These are phyloP conservation scores for Zygnema circumcarinatum DNA, from an alignment of 139 green algal genomes.

Conservation along the genomic window DNA sequence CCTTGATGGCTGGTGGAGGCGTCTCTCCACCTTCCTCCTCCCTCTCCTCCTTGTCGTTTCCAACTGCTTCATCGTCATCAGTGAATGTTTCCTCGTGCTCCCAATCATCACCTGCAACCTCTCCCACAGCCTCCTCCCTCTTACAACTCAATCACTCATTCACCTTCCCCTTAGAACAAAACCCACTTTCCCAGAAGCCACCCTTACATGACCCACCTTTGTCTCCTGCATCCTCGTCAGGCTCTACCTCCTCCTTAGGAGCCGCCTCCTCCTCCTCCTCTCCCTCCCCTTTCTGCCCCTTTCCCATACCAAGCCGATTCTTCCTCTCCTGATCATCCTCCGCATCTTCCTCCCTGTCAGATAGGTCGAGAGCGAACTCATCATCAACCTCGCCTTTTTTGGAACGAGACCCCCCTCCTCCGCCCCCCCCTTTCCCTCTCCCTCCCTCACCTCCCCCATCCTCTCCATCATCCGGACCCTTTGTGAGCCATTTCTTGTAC, in stretches of 20 bases:
- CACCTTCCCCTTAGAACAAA: neutral
- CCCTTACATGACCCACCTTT: slow-evolving; percentile 11
- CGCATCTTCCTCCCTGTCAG: slow-evolving; percentile 8
- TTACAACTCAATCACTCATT: neutral
- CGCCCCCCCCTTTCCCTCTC: neutral
- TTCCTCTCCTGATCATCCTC: slow-evolving; percentile 3
- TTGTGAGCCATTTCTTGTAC: slow-evolving; percentile 15
- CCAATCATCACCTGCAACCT: slow-evolving; percentile 31
- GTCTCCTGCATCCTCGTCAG: slow-evolving; percentile 16
- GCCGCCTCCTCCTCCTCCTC: slow-evolving; percentile 11
- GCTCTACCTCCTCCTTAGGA: slow-evolving; percentile 1
- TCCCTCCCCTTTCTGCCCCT: neutral
- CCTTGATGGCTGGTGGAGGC: slow-evolving; percentile 28
- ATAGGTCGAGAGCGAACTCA: neutral
- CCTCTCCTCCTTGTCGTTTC: slow-evolving; percentile 37
- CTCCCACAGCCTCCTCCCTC: neutral
- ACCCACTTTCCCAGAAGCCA: neutral
- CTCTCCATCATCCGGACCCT: neutral
- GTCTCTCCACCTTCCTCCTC: slow-evolving; percentile 10
- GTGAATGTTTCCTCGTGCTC: slow-evolving; percentile 53
- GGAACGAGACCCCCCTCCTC: neutral
- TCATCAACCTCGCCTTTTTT: neutral
- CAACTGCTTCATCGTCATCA: slow-evolving; percentile 37
- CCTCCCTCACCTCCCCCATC: neutral
- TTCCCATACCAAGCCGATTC: neutral